Evolutionary conservation across 805 yeast genomes (phyloP).

Genomic region (Yarrowia deformans): DNA sequence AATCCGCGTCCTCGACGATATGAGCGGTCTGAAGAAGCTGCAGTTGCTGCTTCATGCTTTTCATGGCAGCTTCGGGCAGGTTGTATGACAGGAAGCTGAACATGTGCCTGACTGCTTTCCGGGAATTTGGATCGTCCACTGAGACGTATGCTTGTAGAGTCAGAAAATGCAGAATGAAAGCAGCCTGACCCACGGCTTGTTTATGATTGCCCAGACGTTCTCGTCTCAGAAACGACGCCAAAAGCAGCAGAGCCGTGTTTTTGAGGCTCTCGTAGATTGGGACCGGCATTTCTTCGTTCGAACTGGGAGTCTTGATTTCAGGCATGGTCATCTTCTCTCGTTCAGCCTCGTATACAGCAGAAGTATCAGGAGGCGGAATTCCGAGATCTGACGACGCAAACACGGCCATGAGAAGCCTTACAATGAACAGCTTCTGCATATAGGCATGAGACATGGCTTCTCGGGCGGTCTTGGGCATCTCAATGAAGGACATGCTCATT

Average conservation of each 20-base stretch:
- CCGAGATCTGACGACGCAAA: constrained; percentile 3
- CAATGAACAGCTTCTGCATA: background rate
- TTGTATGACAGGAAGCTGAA: constrained; percentile 1
- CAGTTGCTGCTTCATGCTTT: background rate
- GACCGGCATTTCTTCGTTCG: background rate
- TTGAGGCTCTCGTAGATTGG: constrained; percentile 19
- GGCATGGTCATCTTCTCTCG: constrained; percentile 12
- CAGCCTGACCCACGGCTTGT: background rate
- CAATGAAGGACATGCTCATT: background rate
- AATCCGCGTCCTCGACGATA: constrained; percentile 1
- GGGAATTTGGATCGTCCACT: background rate
- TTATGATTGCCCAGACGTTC: background rate
- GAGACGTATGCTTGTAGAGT: background rate
- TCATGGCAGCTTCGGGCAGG: background rate
- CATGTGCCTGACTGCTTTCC: background rate
- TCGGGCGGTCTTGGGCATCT: background rate
- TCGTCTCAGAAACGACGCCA: background rate
- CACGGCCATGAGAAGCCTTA: background rate
- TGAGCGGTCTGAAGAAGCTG: background rate
- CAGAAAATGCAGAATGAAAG: constrained; percentile 3
- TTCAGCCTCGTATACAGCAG: background rate
- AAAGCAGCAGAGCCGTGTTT: background rate
- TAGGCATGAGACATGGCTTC: background rate
- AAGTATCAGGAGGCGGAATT: background rate
- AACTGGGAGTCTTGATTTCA: background rate